Percentiles rank a stretch among this genome's conserved stretches.
Conservation (phyloP, 1,284 basidiomycete genomes). For the Papiliotrema laurentii region DNA sequence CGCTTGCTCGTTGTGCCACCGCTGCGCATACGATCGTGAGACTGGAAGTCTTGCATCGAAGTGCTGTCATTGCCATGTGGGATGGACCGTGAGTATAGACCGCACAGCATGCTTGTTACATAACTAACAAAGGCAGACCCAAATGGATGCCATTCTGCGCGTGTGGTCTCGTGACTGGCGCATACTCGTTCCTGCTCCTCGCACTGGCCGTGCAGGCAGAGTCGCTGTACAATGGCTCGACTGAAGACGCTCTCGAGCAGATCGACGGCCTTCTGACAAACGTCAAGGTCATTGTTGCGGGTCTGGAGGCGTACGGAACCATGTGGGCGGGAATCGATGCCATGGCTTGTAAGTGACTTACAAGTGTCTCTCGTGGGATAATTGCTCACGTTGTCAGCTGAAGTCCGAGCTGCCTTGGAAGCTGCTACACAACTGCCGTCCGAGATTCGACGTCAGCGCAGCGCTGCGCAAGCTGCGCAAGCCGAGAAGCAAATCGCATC, state of each 20-base stretch:
- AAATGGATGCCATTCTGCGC: constrained; percentile 49
- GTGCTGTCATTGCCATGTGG: constrained; percentile 43
- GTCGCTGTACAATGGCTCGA: constrained; percentile 25
- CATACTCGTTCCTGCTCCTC: constrained; percentile 47
- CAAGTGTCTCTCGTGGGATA: too few species aligned
- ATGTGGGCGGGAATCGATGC: constrained; percentile 50
- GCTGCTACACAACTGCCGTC: constrained; percentile 29
- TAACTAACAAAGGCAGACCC: constrained; percentile 20
- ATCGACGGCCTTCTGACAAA: constrained; percentile 46
- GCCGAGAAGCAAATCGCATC: too few species aligned
- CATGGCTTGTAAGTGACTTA: constrained; percentile 47
- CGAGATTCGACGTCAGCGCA: constrained; percentile 23
- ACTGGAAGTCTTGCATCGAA: constrained; percentile 46
- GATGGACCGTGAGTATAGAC: constrained; percentile 38
- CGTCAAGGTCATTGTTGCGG: constrained; percentile 47
- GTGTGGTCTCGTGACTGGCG: constrained; percentile 46
- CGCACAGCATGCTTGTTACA: not conserved
- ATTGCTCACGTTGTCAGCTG: constrained; percentile 14
- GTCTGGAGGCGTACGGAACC: constrained; percentile 45
- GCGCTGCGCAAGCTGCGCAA: too few species aligned
- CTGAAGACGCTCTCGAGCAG: constrained; percentile 32
- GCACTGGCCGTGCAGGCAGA: constrained; percentile 47
- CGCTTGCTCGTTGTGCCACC: constrained; percentile 43
- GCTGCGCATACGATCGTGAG: constrained; percentile 48
- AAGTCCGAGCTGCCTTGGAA: constrained; percentile 37